A percentile compares a stretch with the other conserved stretches of the same genome.
Evolutionary conservation across 2,329 filamentous ascomycete species (phyloP).

Genomic region (Grosmannia clavigera): DNA sequence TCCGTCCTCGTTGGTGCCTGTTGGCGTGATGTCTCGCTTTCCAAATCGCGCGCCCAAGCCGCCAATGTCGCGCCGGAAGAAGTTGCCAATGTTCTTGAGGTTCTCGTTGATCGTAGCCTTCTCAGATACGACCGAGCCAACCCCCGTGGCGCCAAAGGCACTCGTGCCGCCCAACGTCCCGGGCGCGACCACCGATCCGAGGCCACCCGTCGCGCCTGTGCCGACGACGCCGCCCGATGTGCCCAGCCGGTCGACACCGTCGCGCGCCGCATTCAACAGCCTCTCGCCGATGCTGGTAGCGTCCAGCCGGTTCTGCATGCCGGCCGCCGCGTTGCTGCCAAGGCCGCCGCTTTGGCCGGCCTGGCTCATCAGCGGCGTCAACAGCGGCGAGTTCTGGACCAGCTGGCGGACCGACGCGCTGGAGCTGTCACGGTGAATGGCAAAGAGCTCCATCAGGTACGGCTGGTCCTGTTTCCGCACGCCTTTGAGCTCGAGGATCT

Average conservation of each 20-base stretch:
- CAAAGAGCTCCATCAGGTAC: constrained; percentile 76
- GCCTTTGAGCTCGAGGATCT: constrained; percentile 91
- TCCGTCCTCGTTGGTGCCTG: constrained; percentile 12
- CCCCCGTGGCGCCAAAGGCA: constrained; percentile 47
- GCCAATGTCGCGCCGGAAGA: constrained; percentile 81
- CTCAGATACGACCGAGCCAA: constrained; percentile 18
- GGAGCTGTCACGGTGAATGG: constrained; percentile 63
- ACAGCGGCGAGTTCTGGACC: constrained; percentile 54
- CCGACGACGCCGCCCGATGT: constrained; percentile 23
- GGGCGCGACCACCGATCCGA: constrained; percentile 7
- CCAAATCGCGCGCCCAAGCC: constrained; percentile 64
- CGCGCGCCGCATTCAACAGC: constrained; percentile 74
- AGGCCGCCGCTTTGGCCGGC: constrained; percentile 24
- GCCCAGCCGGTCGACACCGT: constrained; percentile 68
- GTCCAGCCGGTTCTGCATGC: constrained; percentile 25
- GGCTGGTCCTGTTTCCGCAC: constrained; percentile 73
- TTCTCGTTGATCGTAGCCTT: constrained; percentile 81
- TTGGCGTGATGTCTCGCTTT: constrained; percentile 36
- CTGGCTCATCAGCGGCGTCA: constrained; percentile 51
- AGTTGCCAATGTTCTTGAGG: constrained; percentile 89
- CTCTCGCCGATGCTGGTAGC: constrained; percentile 57
- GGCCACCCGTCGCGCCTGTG: constrained; percentile 16
- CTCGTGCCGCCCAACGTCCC: constrained; percentile 11
- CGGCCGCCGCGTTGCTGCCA: constrained; percentile 17
- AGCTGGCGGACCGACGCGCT: constrained; percentile 53